These are phyloP conservation scores for Grosmannia serpens DNA, from an alignment of 2,329 filamentous ascomycete genomes.

Conservation along the genomic window DNA sequence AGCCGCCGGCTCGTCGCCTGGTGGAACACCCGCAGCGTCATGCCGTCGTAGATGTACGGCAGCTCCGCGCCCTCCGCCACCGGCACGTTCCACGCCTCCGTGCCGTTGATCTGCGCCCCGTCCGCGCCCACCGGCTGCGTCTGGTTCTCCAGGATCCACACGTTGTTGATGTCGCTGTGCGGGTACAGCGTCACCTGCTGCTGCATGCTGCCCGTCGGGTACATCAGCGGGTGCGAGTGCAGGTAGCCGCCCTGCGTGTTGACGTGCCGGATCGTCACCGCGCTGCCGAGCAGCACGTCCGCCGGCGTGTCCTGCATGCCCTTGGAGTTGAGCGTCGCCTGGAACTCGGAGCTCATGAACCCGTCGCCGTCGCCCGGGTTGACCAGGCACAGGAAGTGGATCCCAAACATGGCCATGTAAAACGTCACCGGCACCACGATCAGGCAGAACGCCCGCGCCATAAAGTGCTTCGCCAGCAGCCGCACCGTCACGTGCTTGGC, in stretches of 20 bases:
- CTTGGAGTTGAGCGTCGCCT: conserved; percentile 93
- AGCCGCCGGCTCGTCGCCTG: conserved; percentile 72
- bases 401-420: conserved; percentile 94
- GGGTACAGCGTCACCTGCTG: conserved; percentile 97
- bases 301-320: conserved; percentile 90
- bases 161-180: conserved; percentile 97
- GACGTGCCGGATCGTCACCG: conserved; percentile 77
- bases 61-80: conserved; percentile 32
- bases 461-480: conserved; percentile 85
- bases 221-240: conserved; percentile 96
- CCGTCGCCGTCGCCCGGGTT: conserved; percentile 97
- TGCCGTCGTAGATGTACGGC: conserved; percentile 65
- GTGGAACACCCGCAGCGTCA: conserved; percentile 76
- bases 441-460: conserved; percentile 81
- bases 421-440: conserved; percentile 81
- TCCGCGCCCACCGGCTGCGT: conserved; percentile 75
- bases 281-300: conserved; percentile 81
- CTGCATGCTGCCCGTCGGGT: conserved; percentile 93
- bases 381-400: conserved; percentile 85
- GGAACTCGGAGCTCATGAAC: conserved; percentile 99
- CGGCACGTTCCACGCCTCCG: conserved; percentile 70
- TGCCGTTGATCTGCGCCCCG: conserved; percentile 68
- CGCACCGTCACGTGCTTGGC: conserved; percentile 73
- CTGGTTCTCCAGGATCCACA: conserved; percentile 91
- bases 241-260: conserved; percentile 98